A percentile compares a stretch with the other conserved stretches of the same genome.
These are phyloP conservation scores for Kodamaea leandrae DNA, from an alignment of 805 yeast genomes.

Conservation along the genomic window DNA sequence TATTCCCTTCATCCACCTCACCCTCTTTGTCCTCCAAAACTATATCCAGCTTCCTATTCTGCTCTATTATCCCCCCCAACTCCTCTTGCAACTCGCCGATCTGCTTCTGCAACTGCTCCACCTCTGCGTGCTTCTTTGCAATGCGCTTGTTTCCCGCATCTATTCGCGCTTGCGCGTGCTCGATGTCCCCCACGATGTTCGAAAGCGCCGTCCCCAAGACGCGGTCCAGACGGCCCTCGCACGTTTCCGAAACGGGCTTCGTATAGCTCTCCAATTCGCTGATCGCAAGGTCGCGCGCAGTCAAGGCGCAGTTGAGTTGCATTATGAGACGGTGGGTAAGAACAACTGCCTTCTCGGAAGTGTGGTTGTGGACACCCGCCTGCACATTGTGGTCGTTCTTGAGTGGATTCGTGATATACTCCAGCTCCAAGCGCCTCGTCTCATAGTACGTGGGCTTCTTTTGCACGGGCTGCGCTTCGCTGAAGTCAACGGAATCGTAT, in stretches of 20 bases:
- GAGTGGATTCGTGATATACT: constrained; percentile 68
- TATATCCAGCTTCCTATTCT: constrained; percentile 6
- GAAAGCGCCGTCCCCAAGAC: constrained; percentile 45
- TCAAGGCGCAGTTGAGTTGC: constrained; percentile 49
- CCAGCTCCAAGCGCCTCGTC: constrained; percentile 58
- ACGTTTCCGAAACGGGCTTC: constrained; percentile 28
- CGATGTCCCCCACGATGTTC: constrained; percentile 46
- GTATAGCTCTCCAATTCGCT: constrained; percentile 38
- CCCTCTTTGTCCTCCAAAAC: constrained; percentile 18
- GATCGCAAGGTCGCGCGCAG: constrained; percentile 41
- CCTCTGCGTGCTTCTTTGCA: constrained; percentile 7
- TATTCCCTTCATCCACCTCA: neutral
- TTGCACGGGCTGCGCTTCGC: constrained; percentile 10
- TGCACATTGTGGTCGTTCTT: constrained; percentile 46
- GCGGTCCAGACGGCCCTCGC: constrained; percentile 40
- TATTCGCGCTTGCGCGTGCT: constrained; percentile 37
- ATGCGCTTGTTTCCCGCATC: constrained; percentile 31
- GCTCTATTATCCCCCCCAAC: neutral
- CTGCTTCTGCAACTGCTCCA: constrained; percentile 25
- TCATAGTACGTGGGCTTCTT: constrained; percentile 49
- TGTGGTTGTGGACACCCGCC: constrained; percentile 49
- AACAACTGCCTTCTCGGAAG: constrained; percentile 30
- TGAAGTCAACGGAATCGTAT: constrained; percentile 44
- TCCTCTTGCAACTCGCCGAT: neutral
- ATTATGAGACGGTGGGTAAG: constrained; percentile 65